Evolutionary conservation across 352 stramenopile species (phyloP), one percentile per base, ranked within the genome.

Genomic region (Lagenidium giganteum): DNA sequence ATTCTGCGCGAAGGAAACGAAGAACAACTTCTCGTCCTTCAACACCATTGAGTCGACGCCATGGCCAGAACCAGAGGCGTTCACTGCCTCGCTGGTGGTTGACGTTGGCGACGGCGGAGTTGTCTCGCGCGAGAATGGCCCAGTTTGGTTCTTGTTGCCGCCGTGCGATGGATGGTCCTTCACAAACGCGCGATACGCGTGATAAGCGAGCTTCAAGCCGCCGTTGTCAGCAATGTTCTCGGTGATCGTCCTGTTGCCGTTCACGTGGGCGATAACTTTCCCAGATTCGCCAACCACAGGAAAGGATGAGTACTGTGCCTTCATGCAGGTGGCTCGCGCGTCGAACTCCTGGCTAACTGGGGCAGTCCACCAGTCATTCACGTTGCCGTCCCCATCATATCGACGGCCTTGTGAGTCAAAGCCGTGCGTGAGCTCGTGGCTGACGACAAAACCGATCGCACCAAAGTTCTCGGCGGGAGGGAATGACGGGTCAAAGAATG

Each of bases 361-460:
- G 20, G 70, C 28, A 3, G 80, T 94, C 91, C 93, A 97, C 90
- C 93, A 97, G 55, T 90, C 67, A 9, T 85, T 69, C 61, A 95
- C 77, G 40, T 94, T 95, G n/a, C 93, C 93, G 27, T 81, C 50
- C 18, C 55, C 83, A 36, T 91, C 71, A 35, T 80, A 96, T 32
- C 95, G 83, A 6, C 76, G 66, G 31, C 91, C 93, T 47, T 90
- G 80, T 44, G 90, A 84, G 55, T 97, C 93, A 47, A 97, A 97
- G 2, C 88, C 93, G 46, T 98, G 93, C 7, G 84, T 96, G 55
- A 98, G 93, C 62, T 97, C 93, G 54, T 98, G 93, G 1, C 87
- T 91, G 6, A 96, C 87, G n/a, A 98, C 75, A 13, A 87, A 74
- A 17, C 88, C 87, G 50, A 98, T 92, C 0, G 78, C 69, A 6